Conservation (phyloP, 805 yeast genomes). For the Wickerhamiella galacta region DNA sequence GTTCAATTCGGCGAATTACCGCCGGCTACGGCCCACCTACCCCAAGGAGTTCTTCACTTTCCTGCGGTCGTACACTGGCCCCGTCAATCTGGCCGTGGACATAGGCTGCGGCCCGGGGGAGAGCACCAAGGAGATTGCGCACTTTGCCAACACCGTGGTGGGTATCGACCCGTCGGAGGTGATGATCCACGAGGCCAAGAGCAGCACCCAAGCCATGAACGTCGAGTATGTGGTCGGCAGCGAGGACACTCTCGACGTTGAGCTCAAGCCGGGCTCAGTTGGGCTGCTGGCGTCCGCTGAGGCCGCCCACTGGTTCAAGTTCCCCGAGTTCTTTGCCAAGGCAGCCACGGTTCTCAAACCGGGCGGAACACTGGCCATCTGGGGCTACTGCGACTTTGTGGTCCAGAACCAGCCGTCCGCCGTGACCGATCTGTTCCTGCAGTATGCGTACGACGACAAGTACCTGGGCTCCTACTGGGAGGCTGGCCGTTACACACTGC, state of each 20-base stretch:
- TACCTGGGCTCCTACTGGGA: slow-evolving; percentile 54
- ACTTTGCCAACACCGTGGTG: slow-evolving; percentile 30
- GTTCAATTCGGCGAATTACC: slow-evolving; percentile 39
- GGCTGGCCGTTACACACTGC: slow-evolving; percentile 52
- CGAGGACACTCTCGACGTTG: slow-evolving; percentile 14
- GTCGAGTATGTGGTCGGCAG: slow-evolving; percentile 10
- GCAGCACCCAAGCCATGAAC: slow-evolving; percentile 2
- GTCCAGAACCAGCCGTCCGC: slow-evolving; percentile 31
- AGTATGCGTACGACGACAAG: slow-evolving; percentile 34
- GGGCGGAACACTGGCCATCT: slow-evolving; percentile 54
- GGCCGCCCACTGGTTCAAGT: slow-evolving; percentile 72
- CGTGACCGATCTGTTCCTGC: slow-evolving; percentile 36
- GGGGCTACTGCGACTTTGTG: slow-evolving; percentile 67
- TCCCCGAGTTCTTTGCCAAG: slow-evolving; percentile 34
- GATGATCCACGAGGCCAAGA: slow-evolving; percentile 37
- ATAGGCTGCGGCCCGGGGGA: slow-evolving; percentile 72
- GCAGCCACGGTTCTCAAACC: slow-evolving; percentile 35
- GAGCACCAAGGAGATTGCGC: slow-evolving; percentile 38
- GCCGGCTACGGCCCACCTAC: slow-evolving; percentile 48
- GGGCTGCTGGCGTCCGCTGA: slow-evolving; percentile 67
- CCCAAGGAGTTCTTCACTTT: slow-evolving; percentile 34
- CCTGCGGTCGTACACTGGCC: slow-evolving; percentile 22
- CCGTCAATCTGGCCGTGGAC: slow-evolving; percentile 35
- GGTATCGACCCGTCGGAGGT: slow-evolving; percentile 46
- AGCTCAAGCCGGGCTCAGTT: slow-evolving; percentile 24